Percentiles rank a stretch among this genome's conserved stretches.
phyloP scores from a whole-genome alignment of 1,284 basidiomycete species.

The Ceraceosorus bombacis region DNA sequence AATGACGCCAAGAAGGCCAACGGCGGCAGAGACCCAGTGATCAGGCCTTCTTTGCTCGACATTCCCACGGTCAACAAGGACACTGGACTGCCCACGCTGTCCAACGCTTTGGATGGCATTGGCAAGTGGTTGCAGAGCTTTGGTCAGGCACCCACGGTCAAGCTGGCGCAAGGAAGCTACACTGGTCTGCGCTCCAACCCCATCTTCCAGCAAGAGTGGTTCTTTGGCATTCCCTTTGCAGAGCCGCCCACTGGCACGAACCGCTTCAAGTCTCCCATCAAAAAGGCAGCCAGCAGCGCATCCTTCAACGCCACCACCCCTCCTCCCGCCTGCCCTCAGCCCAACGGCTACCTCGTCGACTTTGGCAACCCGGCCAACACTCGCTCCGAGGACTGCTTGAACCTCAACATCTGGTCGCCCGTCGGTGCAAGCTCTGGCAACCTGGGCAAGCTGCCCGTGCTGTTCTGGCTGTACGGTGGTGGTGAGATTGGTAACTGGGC shows the following conservation, averaged over 20 bases:
- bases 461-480: constrained; percentile 56
- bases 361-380: constrained; percentile 12
- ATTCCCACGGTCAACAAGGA: neutral
- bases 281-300: constrained; percentile 4
- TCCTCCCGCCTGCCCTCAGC: constrained; percentile 4
- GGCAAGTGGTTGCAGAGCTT: neutral
- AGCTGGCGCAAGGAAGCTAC: neutral
- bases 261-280: constrained; percentile 58
- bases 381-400: constrained; percentile 10
- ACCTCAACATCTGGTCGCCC: constrained; percentile 8
- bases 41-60: neutral
- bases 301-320: constrained; percentile 3
- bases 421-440: constrained; percentile 52
- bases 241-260: constrained; percentile 56
- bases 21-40: neutral
- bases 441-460: constrained; percentile 52
- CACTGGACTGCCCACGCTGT: neutral
- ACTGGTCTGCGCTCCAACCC: neutral
- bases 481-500: neutral
- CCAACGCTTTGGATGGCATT: neutral
- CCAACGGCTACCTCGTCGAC: neutral
- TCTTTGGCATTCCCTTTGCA: constrained; percentile 63
- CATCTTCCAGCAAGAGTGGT: constrained; percentile 29
- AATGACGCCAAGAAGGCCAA: neutral
- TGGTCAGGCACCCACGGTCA: neutral